phyloP scores from a whole-genome alignment of 2,329 filamentous ascomycete species.

The Trichophyton verrucosum region DNA sequence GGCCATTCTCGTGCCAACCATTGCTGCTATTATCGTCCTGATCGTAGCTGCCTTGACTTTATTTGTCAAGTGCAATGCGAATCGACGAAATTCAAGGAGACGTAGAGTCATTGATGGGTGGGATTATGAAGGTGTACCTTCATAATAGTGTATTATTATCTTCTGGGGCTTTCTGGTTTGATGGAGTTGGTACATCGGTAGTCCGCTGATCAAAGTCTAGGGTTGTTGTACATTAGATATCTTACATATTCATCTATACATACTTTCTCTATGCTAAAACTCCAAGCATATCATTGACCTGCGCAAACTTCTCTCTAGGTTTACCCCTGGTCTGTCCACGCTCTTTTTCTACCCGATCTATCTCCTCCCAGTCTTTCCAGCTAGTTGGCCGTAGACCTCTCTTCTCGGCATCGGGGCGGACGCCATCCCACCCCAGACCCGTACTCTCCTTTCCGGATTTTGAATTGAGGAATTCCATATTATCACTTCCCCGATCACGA shows the following conservation, averaged over 20 bases:
- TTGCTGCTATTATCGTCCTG: conserved; percentile 51
- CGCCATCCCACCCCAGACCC: conserved; percentile 61
- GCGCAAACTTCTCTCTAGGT: conserved; percentile 56
- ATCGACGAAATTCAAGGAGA: conserved; percentile 42
- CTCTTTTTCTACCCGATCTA: conserved; percentile 64
- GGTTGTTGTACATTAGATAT: not conserved
- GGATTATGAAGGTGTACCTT: conserved; percentile 58
- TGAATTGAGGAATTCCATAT: conserved; percentile 36
- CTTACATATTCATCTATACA: not conserved
- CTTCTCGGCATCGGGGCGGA: conserved; percentile 48
- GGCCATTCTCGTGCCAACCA: conserved; percentile 47
- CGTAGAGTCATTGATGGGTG: conserved; percentile 43
- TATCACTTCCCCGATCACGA: conserved; percentile 14
- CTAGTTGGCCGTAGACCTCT: conserved; percentile 51
- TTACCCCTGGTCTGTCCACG: conserved; percentile 59
- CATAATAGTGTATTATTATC: conserved; percentile 17
- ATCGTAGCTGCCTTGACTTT: conserved; percentile 48
- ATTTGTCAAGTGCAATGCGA: conserved; percentile 53
- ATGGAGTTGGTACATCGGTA: not conserved
- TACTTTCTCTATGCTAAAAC: conserved; percentile 22
- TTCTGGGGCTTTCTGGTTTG: not conserved
- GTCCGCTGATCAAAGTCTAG: not conserved
- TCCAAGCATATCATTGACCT: conserved; percentile 46
- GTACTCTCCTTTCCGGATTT: conserved; percentile 25
- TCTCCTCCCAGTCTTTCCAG: conserved; percentile 78